Percentiles rank a stretch among this genome's conserved stretches.
Conservation (phyloP, 306 rosid species). For the Rosa multiflora region DNA sequence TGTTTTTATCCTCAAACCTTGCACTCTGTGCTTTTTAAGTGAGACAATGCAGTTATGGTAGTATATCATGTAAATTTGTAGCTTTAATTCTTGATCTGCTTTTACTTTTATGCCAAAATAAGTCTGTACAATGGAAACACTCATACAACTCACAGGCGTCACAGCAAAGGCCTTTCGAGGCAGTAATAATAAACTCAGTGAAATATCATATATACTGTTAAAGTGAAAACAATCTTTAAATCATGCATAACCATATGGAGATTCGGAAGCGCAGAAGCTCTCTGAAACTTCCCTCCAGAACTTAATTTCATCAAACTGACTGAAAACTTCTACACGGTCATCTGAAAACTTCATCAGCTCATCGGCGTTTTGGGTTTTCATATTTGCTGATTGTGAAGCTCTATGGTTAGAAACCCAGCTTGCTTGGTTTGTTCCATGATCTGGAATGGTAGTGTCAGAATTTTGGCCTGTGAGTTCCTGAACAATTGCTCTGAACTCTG, state of each 20-base stretch:
- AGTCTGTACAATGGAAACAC: not conserved
- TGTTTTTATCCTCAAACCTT: conserved; percentile 23
- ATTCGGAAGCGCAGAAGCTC: not conserved
- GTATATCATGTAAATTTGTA: conserved; percentile 29
- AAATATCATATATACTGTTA: not conserved
- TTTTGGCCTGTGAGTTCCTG: conserved; percentile 48
- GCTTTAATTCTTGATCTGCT: conserved; percentile 9
- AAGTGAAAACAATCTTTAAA: not conserved
- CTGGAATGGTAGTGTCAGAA: conserved; percentile 7
- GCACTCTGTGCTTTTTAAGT: conserved; percentile 19
- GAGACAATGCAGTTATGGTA: conserved; percentile 35
- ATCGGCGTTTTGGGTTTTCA: not conserved
- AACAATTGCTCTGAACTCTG: conserved; percentile 53
- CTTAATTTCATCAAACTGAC: conserved; percentile 23
- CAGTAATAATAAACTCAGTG: not conserved
- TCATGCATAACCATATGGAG: conserved; percentile 22
- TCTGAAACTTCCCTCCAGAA: conserved; percentile 27
- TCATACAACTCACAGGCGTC: not conserved
- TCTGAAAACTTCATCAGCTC: not conserved
- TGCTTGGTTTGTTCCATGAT: not conserved
- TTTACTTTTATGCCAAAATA: not conserved
- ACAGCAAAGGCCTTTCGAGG: not conserved
- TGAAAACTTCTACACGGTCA: not conserved
- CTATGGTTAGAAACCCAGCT: conserved; percentile 6
- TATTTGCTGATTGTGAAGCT: not conserved